Evolutionary conservation across 2,329 filamentous ascomycete species (phyloP), one percentile per base, ranked within the genome.

Genomic region (Aspergillus uvarum): DNA sequence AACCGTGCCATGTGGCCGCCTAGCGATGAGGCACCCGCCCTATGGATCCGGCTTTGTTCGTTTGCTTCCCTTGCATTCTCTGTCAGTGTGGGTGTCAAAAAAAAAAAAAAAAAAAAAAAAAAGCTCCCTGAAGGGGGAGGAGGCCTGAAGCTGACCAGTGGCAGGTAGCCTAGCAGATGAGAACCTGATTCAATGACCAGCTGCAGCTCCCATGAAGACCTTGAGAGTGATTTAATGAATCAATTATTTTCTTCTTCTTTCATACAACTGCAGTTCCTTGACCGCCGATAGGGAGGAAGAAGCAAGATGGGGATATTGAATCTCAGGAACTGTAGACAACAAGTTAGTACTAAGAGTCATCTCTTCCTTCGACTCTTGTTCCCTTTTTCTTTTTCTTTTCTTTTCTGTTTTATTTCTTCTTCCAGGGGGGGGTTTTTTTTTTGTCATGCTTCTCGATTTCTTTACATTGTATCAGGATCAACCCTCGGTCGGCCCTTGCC

Each of bases 1-100:
- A n/a, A 22, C 53, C 53, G 42, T 55, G 53, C 53, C 53, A 55
- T 55, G 53, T 55, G 53, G 53, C 53, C 53, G 53, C 53, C 53
- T 26, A 32, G 47, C 53, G 26, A 55, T 31, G 53, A 48, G 7
- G 53, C 47, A 44, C 32, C 44, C 42, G 19, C 32, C 22, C 35
- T 55, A 42, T 55, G 53, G 47, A 47, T 55, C 16, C 53, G 19
- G 44, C 26, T 44, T 55, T 55, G 53, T 55, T 55, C 53, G 44
- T 32, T 44, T 24, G 21, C 11, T 55, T 55, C 19, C 53, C 53
- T 48, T 35, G 24, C 42, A 48, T 55, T 55, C 53, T 26, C 42
- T 55, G 53, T 44, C 38, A 19, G 53, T 22, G 47, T 55, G 38
- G n/a, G 24, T 21, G 14, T 19, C 38, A 44, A 19, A 19, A n/a